Evolutionary conservation across 352 stramenopile species (phyloP), one percentile per base, ranked within the genome.

Genomic region (Plasmopara muralis): DNA sequence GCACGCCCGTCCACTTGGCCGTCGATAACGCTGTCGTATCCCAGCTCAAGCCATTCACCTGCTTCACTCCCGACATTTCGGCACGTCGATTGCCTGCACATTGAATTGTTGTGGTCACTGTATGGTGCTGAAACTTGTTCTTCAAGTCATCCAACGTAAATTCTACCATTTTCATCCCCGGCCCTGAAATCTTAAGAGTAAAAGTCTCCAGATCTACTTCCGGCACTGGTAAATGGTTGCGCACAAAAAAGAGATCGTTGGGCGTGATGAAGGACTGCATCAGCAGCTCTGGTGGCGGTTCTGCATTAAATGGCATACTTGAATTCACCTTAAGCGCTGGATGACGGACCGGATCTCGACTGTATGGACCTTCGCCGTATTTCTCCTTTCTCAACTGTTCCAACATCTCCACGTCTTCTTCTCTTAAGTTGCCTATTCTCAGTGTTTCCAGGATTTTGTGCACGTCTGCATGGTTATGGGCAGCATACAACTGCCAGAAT

Each of bases 211-310:
- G 53, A 41, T 92, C 71, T 16, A 95, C 69, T 8, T 96, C 62
- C 0, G 97, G 97, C 2, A 99, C 96, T 2, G 97, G 95, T 57
- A 98, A 80, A 68, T 99, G 97, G 77, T 99, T 97, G 5, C 97
- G 76, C 56, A 98, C 96, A 64, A 98, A 99, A 70, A 98, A 98
- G 9, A 99, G 64, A 5, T 97, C 86, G 56, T 93, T 95, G 5
- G 96, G 96, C 9, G 97, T 99, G 54, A 98, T 88, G 62, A 97
- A 98, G 43, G 76, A 87, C 60, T 96, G 64, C 44, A 95, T 96
- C 15, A 99, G 72, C 34, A 98, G 64, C 55, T 96, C 78, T 2
- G 74, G 55, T 8, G 95, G 93, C 5, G 94, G 87, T 74, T 99
- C 95, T 1, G 91, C 89, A 64, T 98, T 98, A 66, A 98, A 98